Evolutionary conservation across 768 basidiomycete genomes (phyloP), one percentile per base, ranked within the genome.

Genomic region (Leccinellum rugosiceps): DNA sequence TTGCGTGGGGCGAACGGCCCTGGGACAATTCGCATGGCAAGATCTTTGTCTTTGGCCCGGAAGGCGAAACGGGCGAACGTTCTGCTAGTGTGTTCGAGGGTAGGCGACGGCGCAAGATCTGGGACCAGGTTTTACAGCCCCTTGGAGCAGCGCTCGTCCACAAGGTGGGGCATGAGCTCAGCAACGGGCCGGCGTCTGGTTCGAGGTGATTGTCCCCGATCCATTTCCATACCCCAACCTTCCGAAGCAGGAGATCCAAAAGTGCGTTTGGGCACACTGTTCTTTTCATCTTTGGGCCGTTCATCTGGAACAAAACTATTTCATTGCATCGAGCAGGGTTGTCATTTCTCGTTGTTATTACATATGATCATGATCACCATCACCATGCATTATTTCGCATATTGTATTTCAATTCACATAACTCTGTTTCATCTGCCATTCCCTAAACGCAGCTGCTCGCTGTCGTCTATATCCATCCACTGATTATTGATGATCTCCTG

Each of bases 21-120:
- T 92, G 90, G 88, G 74, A 74, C 56, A 81, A 80, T 57, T 66
- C 71, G 0, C 70, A 41, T 14, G 81, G 83, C 57, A 87, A 83
- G 71, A 80, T 89, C 48, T 90, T 80, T 68, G 88, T 92, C 19
- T 90, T 92, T 62, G 90, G 90, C 4, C 90, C 90, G 0, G 89
- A 91, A 67, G 90, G 89, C 53, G 90, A 92, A 72, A 83, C 82
- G 0, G 90, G 90, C 47, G 88, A 90, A 70, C 81, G 90, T 48
- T 83, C 81, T 14, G 74, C 69, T 54, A 71, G 75, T 26, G 86
- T 90, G 14, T 88, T 92, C 54, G 83, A 84, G 55, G 84, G 85
- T 3, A 73, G 90, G 32, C 71, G 90, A 48, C 75, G 88, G 59
- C 79, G 70, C 51, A 72, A 73, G 53, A 68, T 81, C 54, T 92